Evolutionary conservation across 176 grass and related monocot genomes (phyloP), one percentile per base, ranked within the genome.

Genomic region (Rhynchospora tenuis): DNA sequence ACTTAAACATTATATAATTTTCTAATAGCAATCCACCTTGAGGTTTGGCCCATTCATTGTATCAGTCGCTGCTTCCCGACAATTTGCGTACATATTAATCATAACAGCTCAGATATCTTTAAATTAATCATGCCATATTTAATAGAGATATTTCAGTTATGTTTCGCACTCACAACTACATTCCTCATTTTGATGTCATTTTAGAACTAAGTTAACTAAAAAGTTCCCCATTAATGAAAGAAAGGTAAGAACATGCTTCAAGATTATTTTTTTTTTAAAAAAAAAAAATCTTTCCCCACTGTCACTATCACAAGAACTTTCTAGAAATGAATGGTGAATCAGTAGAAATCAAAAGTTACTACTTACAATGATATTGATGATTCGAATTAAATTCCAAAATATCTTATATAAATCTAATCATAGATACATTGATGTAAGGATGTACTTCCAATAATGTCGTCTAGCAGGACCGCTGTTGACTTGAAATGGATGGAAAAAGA

Each of bases 31-130:
- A 55, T 55, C 73, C 26, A 55, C 50, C 50, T 56, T 29, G 73
- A 31, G 26, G 26, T 77, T 77, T 56, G 50, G 73, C 24, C 26
- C 24, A 19, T 31, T 56, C 15, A 31, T 33, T 77, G 73, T 56
- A 28, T 1, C 31, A 56, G 15, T 55, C 73, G 73, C 73, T 77
- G 73, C 48, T 56, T 77, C 16, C 73, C 26, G 15, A 77, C 26
- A 77, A 77, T 77, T 56, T 77, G 50, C 48, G 73, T 77, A 77
- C 73, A 31, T 7, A 76, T 29, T 29, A 76, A 76, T 76, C 73
- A 55, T 55, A 50, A 19, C 23, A 76, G 48, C 48, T 16, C 73
- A 55, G 48, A 76, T 10, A 46, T 55, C 15, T 55, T 17, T 70
- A 71, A 45, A 11, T 20, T 19, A 46, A 17, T 17, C 15, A 71